Conservation (phyloP, 441 rosid genomes). For the Theobroma grandiflorum region DNA sequence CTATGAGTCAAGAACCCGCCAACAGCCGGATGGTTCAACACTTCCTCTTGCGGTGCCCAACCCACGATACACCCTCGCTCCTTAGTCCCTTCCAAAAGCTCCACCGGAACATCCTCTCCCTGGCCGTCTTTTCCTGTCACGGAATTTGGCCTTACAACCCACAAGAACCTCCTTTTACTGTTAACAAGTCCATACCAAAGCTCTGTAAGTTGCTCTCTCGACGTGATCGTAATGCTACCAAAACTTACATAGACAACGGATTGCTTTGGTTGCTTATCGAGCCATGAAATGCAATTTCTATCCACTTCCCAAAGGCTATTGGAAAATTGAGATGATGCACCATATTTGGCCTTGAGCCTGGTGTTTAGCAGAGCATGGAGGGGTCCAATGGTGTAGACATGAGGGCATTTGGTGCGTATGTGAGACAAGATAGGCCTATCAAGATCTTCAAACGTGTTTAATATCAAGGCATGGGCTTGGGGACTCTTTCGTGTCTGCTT, state of each 20-base stretch:
- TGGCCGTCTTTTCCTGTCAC: constrained; percentile 22
- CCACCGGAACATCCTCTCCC: constrained; percentile 37
- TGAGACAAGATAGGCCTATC: constrained; percentile 43
- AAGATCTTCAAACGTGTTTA: constrained; percentile 56
- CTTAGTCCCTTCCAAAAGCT: constrained; percentile 41
- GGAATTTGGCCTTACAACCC: constrained; percentile 42
- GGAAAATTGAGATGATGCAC: constrained; percentile 18
- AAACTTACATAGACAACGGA: constrained; percentile 47
- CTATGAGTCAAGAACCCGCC: constrained; percentile 48
- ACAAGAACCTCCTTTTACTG: constrained; percentile 36
- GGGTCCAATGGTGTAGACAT: constrained; percentile 56
- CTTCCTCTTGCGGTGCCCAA: constrained; percentile 66
- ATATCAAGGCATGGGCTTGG: constrained; percentile 37
- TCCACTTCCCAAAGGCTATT: constrained; percentile 42
- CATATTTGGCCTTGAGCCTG: constrained; percentile 31
- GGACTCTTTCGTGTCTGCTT: constrained; percentile 31
- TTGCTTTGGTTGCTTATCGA: constrained; percentile 29
- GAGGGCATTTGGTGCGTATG: constrained; percentile 42
- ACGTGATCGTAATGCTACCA: constrained; percentile 36
- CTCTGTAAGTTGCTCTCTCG: constrained; percentile 38
- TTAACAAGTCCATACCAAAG: constrained; percentile 46
- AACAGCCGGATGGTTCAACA: constrained; percentile 44
- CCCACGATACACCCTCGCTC: constrained; percentile 54
- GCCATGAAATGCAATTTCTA: constrained; percentile 46
- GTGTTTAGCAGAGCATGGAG: constrained; percentile 45